These are phyloP conservation scores for Nothophytophthora sp. DNA, from an alignment of 352 stramenopile genomes.

Conservation along the genomic window DNA sequence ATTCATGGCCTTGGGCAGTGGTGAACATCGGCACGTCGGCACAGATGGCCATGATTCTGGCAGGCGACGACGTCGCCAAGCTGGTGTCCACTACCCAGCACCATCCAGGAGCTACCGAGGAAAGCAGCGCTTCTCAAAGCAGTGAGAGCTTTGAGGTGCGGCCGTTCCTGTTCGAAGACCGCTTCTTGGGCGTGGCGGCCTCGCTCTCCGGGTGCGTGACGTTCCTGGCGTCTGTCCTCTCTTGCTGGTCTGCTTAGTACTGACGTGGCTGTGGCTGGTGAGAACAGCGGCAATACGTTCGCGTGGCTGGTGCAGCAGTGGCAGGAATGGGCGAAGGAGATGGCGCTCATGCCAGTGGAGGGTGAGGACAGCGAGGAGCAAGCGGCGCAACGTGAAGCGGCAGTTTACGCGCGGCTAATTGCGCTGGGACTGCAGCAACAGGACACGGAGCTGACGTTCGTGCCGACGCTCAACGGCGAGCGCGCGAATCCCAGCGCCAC, in stretches of 20 bases:
- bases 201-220: slow-evolving; percentile 65
- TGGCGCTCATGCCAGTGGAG: slow-evolving; percentile 26
- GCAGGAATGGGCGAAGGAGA: slow-evolving; percentile 51
- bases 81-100: slow-evolving; percentile 6
- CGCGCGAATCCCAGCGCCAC: slow-evolving; percentile 36
- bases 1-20: slow-evolving; percentile 34
- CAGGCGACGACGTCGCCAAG: slow-evolving; percentile 29
- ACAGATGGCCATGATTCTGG: slow-evolving; percentile 72
- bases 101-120: background rate
- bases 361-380: slow-evolving; percentile 15
- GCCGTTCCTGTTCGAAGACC: slow-evolving; percentile 57
- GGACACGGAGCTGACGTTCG: slow-evolving; percentile 57
- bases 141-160: slow-evolving; percentile 69
- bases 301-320: slow-evolving; percentile 68
- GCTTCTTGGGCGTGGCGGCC: slow-evolving; percentile 69
- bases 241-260: slow-evolving; percentile 3
- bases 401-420: slow-evolving; percentile 60
- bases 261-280: background rate
- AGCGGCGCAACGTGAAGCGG: slow-evolving; percentile 17
- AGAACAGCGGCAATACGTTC: slow-evolving; percentile 63
- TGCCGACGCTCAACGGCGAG: slow-evolving; percentile 74
- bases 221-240: background rate
- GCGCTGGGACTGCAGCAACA: slow-evolving; percentile 40
- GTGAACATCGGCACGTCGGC: slow-evolving; percentile 85
- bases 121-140: slow-evolving; percentile 1